These are phyloP conservation scores for Neurospora sp. DNA, from an alignment of 2,329 filamentous ascomycete genomes.

Conservation along the genomic window DNA sequence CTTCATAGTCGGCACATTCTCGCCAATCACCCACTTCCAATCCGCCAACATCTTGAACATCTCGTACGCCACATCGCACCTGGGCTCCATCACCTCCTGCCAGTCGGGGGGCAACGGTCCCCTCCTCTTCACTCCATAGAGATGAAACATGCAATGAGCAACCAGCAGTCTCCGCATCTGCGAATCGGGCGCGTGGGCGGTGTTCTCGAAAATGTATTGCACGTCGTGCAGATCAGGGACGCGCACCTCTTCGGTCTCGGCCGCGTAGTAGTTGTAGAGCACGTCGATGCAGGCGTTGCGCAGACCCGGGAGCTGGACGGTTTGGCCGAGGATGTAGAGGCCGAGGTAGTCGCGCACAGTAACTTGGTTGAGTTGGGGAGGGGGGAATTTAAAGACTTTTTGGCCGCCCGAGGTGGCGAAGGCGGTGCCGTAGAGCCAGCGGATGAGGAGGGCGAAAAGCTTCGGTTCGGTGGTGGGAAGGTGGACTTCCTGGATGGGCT, in stretches of 20 bases:
- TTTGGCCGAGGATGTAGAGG: constrained; percentile 17
- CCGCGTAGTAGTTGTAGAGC: constrained; percentile 16
- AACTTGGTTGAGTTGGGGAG: constrained; percentile 6
- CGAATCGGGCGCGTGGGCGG: constrained; percentile 4
- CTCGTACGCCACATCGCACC: constrained; percentile 9
- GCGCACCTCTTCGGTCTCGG: constrained; percentile 4
- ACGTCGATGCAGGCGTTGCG: constrained; percentile 17
- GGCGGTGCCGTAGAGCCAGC: constrained; percentile 18
- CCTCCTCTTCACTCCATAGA: constrained; percentile 11
- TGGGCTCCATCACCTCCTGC: constrained; percentile 6
- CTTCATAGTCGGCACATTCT: constrained; percentile 14
- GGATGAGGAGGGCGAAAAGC: constrained; percentile 15
- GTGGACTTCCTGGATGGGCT: constrained; percentile 8
- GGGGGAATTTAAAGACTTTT: constrained; percentile 10
- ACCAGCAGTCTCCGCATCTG: constrained; percentile 16
- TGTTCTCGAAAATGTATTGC: constrained; percentile 15
- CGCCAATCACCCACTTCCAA: constrained; percentile 16
- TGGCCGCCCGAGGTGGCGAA: constrained; percentile 9
- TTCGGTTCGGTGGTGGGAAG: constrained; percentile 12
- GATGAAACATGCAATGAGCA: constrained; percentile 11
- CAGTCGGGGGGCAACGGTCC: constrained; percentile 10
- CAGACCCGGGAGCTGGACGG: constrained; percentile 13
- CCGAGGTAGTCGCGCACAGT: constrained; percentile 17
- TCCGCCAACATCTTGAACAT: constrained; percentile 15
- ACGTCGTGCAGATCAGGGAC: constrained; percentile 14